phyloP scores from a whole-genome alignment of 371 early-diverging fungal species.

The Mucor irregularis region DNA sequence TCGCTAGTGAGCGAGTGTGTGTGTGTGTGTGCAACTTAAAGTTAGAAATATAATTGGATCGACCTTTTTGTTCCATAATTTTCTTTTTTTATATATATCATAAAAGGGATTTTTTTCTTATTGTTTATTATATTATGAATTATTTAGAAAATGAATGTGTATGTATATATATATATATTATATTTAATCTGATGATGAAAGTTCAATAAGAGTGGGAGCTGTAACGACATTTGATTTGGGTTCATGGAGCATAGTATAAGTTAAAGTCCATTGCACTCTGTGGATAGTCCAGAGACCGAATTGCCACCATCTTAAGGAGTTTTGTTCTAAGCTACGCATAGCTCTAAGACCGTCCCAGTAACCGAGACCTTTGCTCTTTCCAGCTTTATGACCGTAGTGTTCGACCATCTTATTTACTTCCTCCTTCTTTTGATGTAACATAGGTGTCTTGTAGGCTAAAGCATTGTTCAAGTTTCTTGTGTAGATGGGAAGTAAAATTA shows the following conservation, averaged over 20 bases:
- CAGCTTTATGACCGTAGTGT: conserved; percentile 22
- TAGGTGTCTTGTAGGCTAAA: conserved; percentile 24
- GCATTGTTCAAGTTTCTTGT: conserved; percentile 26
- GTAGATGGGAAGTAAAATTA: conserved; percentile 43
- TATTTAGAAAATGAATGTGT: too few relatives aligned
- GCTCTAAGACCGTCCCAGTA: conserved; percentile 45
- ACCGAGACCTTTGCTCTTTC: conserved; percentile 20
- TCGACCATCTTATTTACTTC: conserved; percentile 20
- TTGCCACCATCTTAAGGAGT: conserved; percentile 40
- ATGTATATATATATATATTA: too few relatives aligned
- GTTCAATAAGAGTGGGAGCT: conserved; percentile 18
- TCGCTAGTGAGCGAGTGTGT: not conserved
- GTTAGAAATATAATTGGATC: not conserved
- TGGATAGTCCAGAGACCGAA: conserved; percentile 31
- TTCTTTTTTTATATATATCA: not conserved
- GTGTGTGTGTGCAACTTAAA: not conserved
- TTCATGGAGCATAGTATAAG: conserved; percentile 46
- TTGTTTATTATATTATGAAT: too few relatives aligned
- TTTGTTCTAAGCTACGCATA: conserved; percentile 23
- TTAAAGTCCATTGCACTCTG: conserved; percentile 43
- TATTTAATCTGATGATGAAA: conserved; percentile 8
- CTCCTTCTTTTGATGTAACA: conserved; percentile 21
- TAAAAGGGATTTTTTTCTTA: not conserved
- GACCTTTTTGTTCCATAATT: not conserved
- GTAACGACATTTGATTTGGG: conserved; percentile 41